Conservation (phyloP, 1,284 basidiomycete species). For the Heimioporus punctisporus region DNA sequence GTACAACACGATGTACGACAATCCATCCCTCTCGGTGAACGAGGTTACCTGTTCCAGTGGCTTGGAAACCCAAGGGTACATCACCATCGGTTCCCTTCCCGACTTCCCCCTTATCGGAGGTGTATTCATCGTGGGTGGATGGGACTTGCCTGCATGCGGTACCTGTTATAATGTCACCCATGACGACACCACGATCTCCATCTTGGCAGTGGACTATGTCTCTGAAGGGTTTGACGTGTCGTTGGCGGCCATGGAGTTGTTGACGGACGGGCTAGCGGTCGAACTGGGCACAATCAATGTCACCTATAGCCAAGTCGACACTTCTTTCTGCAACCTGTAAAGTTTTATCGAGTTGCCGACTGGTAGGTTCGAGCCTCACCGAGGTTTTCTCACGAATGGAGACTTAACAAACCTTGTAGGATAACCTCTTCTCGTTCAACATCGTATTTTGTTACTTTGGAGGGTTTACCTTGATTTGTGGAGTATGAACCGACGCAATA, state of each 20-base stretch:
- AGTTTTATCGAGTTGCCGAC: no score
- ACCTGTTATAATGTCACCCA: slow-evolving; percentile 36
- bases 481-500: no score
- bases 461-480: no score
- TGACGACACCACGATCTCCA: slow-evolving; percentile 14
- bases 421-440: no score
- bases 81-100: slow-evolving; percentile 48
- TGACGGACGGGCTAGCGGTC: slow-evolving; percentile 33
- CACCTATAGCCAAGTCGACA: slow-evolving; percentile 17
- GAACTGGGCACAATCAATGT: slow-evolving; percentile 28
- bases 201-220: slow-evolving; percentile 36
- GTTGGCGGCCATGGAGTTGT: slow-evolving; percentile 34
- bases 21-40: slow-evolving; percentile 30
- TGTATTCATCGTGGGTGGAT: slow-evolving; percentile 37
- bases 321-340: slow-evolving; percentile 27
- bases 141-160: slow-evolving; percentile 34
- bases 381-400: no score
- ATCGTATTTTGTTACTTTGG: no score
- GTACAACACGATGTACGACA: slow-evolving; percentile 44
- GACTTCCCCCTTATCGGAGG: slow-evolving; percentile 54
- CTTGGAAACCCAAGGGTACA: slow-evolving; percentile 44
- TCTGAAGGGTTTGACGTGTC: slow-evolving; percentile 37
- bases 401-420: no score
- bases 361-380: neutral
- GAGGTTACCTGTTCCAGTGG: slow-evolving; percentile 53